Conservation (phyloP, 2,329 filamentous ascomycete species). For the Trichoderma afroharzianum region DNA sequence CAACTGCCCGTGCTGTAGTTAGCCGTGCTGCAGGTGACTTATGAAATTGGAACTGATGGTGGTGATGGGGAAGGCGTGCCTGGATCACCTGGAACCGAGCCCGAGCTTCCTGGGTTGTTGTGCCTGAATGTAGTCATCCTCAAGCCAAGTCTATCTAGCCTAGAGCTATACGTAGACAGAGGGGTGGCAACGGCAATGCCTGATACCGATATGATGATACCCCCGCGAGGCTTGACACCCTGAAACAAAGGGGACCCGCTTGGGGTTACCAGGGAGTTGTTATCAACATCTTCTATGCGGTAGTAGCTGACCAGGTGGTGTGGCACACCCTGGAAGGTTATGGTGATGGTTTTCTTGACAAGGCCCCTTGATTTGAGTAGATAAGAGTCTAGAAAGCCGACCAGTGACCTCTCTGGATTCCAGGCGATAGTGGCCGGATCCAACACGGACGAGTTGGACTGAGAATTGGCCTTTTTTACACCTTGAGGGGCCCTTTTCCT, state of each 20-base stretch:
- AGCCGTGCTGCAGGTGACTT: background rate
- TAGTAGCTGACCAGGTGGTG: slow-evolving; percentile 92
- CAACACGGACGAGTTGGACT: slow-evolving; percentile 20
- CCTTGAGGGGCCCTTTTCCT: slow-evolving; percentile 45
- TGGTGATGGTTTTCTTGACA: slow-evolving; percentile 89
- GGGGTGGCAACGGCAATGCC: background rate
- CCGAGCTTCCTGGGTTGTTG: too few species aligned
- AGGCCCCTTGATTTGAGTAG: slow-evolving; percentile 78
- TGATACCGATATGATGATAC: slow-evolving; percentile 48
- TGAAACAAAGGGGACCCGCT: slow-evolving; percentile 39
- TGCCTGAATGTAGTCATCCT: background rate
- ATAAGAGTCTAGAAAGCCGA: slow-evolving; percentile 83
- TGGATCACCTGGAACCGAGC: too few species aligned
- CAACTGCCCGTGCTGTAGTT: background rate
- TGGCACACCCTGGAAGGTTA: slow-evolving; percentile 67
- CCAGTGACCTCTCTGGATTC: slow-evolving; percentile 45
- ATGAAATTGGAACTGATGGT: background rate
- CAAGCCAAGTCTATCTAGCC: too few species aligned
- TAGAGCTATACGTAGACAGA: too few species aligned
- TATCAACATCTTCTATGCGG: slow-evolving; percentile 70
- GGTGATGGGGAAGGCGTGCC: background rate
- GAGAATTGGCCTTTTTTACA: slow-evolving; percentile 36
- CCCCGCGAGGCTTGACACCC: slow-evolving; percentile 51
- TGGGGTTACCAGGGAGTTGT: slow-evolving; percentile 56
- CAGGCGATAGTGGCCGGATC: slow-evolving; percentile 22